These are phyloP conservation scores for Colletotrichum caudatum DNA, from an alignment of 2,329 filamentous ascomycete species.

Conservation along the genomic window DNA sequence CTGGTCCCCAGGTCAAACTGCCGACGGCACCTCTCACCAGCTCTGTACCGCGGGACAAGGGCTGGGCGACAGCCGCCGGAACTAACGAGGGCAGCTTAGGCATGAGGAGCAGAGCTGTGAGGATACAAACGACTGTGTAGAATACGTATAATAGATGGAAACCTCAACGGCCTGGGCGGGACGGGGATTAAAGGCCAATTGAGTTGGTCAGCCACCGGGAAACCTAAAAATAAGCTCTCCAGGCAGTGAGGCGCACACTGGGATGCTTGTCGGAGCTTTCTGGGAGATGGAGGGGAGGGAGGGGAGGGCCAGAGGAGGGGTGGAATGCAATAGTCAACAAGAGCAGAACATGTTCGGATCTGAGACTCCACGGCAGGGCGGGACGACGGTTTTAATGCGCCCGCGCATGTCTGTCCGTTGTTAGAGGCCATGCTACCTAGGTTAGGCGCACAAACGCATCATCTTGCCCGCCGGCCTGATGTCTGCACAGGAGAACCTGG, in stretches of 20 bases:
- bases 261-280: slow-evolving; percentile 29
- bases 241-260: slow-evolving; percentile 17
- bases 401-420: slow-evolving; percentile 4
- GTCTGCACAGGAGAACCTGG: slow-evolving; percentile 4
- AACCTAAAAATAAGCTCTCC: slow-evolving; percentile 35
- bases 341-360: slow-evolving; percentile 22
- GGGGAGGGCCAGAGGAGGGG: slow-evolving; percentile 13
- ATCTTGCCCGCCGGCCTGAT: background rate
- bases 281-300: slow-evolving; percentile 28
- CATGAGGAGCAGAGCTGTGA: slow-evolving; percentile 21
- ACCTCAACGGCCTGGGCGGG: background rate
- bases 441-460: background rate
- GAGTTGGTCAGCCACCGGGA: slow-evolving; percentile 30
- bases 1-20: slow-evolving; percentile 61
- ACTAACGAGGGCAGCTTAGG: slow-evolving; percentile 50
- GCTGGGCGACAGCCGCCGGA: slow-evolving; percentile 53
- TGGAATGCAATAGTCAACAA: slow-evolving; percentile 35
- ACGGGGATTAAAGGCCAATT: slow-evolving; percentile 30
- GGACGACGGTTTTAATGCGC: slow-evolving; percentile 36
- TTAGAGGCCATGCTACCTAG: slow-evolving; percentile 2
- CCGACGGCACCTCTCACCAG: slow-evolving; percentile 57
- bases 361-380: slow-evolving; percentile 35
- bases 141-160: background rate
- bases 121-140: background rate
- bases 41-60: slow-evolving; percentile 55